A percentile compares a stretch with the other conserved stretches of the same genome.
These are phyloP conservation scores for Yamadazyma blattariae DNA, from an alignment of 1,139 yeast species.

Conservation along the genomic window DNA sequence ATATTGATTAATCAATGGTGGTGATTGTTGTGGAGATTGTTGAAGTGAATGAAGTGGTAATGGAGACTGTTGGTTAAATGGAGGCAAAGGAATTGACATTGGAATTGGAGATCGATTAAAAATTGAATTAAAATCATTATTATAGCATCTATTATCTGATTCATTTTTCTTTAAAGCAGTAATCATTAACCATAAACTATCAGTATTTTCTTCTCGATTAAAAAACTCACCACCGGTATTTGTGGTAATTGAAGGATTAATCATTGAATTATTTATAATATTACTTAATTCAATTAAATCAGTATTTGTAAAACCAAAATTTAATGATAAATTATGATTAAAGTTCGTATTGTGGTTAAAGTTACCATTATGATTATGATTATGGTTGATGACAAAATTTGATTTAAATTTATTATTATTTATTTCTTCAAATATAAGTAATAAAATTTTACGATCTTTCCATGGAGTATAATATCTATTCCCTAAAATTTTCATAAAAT, in stretches of 20 bases:
- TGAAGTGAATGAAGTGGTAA: too few relatives aligned
- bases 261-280: background rate
- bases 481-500: conserved; percentile 9
- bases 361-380: too few relatives aligned
- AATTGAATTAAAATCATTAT: background rate
- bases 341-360: background rate
- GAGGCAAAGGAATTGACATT: too few relatives aligned
- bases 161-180: conserved; percentile 9
- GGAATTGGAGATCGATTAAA: background rate
- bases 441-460: conserved; percentile 9
- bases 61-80: too few relatives aligned
- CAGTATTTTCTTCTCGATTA: conserved; percentile 5
- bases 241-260: background rate
- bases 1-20: background rate
- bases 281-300: conserved; percentile 4
- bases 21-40: too few relatives aligned
- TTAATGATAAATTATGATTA: background rate
- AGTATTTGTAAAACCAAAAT: conserved; percentile 3
- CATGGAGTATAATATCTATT: conserved; percentile 11
- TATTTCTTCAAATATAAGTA: conserved; percentile 7
- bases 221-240: background rate
- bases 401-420: background rate
- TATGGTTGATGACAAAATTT: background rate
- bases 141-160: background rate
- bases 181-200: conserved; percentile 11